Percentiles rank a stretch among this genome's conserved stretches.
Evolutionary conservation across 208 protist species (phyloP).

Genomic region (Tritrichomonas musculus): DNA sequence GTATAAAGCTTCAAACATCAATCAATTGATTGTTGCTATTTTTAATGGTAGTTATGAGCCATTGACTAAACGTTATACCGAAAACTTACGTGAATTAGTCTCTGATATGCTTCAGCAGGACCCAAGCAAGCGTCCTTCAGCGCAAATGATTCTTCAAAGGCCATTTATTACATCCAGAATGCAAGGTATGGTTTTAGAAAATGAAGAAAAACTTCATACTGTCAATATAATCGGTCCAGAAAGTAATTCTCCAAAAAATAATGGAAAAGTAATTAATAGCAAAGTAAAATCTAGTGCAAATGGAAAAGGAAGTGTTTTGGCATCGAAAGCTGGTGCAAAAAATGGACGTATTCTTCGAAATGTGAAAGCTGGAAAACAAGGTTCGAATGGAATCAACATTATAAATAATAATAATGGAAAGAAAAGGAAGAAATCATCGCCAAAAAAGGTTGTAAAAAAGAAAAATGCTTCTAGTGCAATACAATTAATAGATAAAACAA

Average conservation of each 20-base stretch:
- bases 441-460: no score
- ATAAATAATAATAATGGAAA: no score
- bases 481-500: not conserved
- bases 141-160: not conserved
- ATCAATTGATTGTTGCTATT: not conserved
- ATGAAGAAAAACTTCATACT: not conserved
- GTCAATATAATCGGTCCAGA: not conserved
- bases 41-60: not conserved
- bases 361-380: no score
- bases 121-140: not conserved
- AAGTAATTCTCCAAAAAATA: not conserved
- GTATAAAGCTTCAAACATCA: constrained; percentile 35
- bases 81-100: not conserved
- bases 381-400: no score
- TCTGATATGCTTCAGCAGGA: not conserved
- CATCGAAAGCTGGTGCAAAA: no score
- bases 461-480: not conserved
- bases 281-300: not conserved
- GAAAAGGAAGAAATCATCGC: no score
- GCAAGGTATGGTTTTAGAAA: not conserved
- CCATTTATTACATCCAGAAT: not conserved
- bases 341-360: no score
- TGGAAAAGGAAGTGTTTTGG: no score
- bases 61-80: not conserved
- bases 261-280: not conserved